Evolutionary conservation across 2,329 filamentous ascomycete species (phyloP), one percentile per base, ranked within the genome.

Genomic region (Fusarium papillatum): DNA sequence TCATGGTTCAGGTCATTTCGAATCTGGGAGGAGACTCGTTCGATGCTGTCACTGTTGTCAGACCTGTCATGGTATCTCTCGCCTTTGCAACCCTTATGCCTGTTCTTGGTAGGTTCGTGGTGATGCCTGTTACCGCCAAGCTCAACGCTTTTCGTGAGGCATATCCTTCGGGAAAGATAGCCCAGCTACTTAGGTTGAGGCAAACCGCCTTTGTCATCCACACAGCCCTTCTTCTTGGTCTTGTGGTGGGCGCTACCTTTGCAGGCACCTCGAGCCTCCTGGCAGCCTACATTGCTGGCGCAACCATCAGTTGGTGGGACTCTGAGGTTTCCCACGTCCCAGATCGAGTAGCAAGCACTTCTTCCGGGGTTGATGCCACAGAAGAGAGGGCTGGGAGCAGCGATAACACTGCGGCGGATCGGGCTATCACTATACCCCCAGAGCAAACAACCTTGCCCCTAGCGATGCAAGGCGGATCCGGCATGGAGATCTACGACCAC

Each of bases 1-100:
- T 96, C 10, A 93, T 96, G 90, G 93, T 95, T 0, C 91, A 95
- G 75, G 89, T 96, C 57, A 93, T 97, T 26, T 90, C 93, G 0
- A 92, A 92, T 59, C 85, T 96, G 0, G 93, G 82, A 66, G 81
- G 57, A 76, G 72, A 55, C 65, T 72, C 70, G 5, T 36, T 78
- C 43, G 5, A 76, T 81, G 83, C 85, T 0, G 65, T 80, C 2
- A 84, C 84, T 0, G 79, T 89, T 5, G 66, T 90, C 14, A 81
- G 89, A 22, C 86, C 87, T 4, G 66, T 90, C 13, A 69, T 87
- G 14, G 85, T 89, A 7, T 88, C 87, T 6, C 29, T 90, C 17
- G 90, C 83, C 0, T 91, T 93, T 75, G 89, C 88, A 0, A 74
- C 87, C 1, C 36, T 84, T 2, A 77, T 88, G 0, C 88, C 89